Base-by-base conservation (phyloP, 2,329 filamentous ascomycete genomes). In the Penicillium sp. region DNA sequence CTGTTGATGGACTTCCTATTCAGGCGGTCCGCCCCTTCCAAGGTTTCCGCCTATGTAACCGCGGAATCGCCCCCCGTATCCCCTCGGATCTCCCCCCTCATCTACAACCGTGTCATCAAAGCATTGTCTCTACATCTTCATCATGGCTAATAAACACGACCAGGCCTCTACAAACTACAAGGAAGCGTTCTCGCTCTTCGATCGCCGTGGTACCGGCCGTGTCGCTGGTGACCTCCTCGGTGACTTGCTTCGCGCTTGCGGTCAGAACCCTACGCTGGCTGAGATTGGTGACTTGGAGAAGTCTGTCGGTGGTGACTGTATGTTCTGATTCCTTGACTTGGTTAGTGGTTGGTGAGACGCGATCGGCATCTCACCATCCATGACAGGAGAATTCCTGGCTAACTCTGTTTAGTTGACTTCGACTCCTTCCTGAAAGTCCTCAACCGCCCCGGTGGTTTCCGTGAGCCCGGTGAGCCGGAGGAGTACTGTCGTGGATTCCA, bases 401-500 rank as follows among this genome's bases (percentile, higher is more conserved):
- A 51, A 60, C 17, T 27, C 4, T 6, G 58, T 62, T 5, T 45
- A 97, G 94, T 99, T 79, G 94, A 97, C 78, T 99, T 97, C 76
- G 93, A 97, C 76, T 90, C 92, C 66, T 99, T 99, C 83, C 87
- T 90, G 77, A 94, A 94, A 78, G 88, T 97, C 69, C 90, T 99
- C 64, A 97, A 97, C 85, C 90, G 94, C 64, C 94, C 94, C 36
- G 93, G 93, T 74, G 94, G 94, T 70, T 99, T 99, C 89, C 92
- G 94, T 75, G 94, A 97, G 71, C 93, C 94, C 2, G 94, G 94
- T 75, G 93, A 97, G 80, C 93, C 94, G 41, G 93, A 97, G 73
- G 93, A 97, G 77, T 99, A 99, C 81, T 96, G 93, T 79, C 90
- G 93, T 62, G 94, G 94, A 55, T 99, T 99, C 83, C 94, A 99